Evolutionary conservation across 176 grass and related monocot species (phyloP).

Genomic region (Pharus latifolius): DNA sequence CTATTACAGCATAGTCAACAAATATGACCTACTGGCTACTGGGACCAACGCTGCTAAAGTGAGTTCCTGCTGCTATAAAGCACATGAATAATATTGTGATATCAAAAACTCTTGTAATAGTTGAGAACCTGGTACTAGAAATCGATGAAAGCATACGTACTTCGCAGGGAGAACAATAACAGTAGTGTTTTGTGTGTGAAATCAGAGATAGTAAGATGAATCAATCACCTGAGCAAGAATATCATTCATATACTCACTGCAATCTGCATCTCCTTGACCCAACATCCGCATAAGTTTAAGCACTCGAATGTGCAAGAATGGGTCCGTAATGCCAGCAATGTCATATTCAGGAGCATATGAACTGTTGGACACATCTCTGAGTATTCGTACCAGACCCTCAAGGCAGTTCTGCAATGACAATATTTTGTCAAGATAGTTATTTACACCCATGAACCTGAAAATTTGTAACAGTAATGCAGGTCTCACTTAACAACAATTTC

Average conservation of each 20-base stretch:
- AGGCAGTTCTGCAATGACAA: constrained; percentile 60
- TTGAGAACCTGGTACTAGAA: not conserved
- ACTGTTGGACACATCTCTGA: constrained; percentile 94
- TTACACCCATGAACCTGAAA: not conserved
- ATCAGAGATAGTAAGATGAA: constrained; percentile 8
- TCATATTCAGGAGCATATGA: constrained; percentile 98
- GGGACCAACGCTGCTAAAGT: not conserved
- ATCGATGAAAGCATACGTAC: constrained; percentile 1
- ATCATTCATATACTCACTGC: constrained; percentile 93
- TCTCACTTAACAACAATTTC: not conserved
- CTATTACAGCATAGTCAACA: not conserved
- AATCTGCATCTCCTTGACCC: constrained; percentile 74
- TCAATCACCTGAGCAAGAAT: constrained; percentile 91
- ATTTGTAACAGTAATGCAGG: not conserved
- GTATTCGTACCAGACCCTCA: constrained; percentile 80
- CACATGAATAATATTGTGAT: not conserved
- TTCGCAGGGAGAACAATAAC: not conserved
- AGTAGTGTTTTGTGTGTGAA: not conserved
- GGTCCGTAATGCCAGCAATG: constrained; percentile 90
- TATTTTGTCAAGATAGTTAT: constrained; percentile 12
- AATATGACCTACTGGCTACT: not conserved
- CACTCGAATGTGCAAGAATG: constrained; percentile 90
- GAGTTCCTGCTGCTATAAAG: not conserved
- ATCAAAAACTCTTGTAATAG: not conserved
- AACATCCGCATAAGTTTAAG: constrained; percentile 77